Evolutionary conservation across 139 green algal genomes (phyloP).

Genomic region (Tetraselmis striata): DNA sequence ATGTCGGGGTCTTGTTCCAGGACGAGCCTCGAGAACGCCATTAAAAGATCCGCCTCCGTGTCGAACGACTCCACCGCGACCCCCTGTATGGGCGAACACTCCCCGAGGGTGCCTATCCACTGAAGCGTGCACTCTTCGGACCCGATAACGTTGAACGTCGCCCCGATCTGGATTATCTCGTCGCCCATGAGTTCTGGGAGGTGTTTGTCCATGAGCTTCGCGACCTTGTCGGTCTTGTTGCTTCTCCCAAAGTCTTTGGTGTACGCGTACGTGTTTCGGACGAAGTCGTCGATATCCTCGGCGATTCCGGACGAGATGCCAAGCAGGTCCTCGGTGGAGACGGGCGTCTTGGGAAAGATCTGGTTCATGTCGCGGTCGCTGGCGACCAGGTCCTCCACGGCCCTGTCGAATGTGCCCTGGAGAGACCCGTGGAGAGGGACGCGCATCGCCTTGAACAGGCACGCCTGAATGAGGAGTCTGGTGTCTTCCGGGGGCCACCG

Average conservation of each 20-base stretch:
- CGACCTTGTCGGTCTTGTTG: not conserved
- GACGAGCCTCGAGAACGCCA: not conserved
- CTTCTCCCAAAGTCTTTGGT: no score
- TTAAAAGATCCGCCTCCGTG: constrained; percentile 5
- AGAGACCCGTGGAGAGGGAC: constrained; percentile 1
- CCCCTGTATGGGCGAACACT: not conserved
- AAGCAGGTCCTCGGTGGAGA: no score
- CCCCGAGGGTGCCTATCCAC: constrained; percentile 10
- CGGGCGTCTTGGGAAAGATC: no score
- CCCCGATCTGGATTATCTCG: constrained; percentile 16
- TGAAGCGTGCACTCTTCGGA: no score
- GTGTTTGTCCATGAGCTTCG: not conserved
- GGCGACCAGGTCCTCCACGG: constrained; percentile 4
- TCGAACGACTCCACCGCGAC: not conserved
- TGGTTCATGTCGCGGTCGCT: not conserved
- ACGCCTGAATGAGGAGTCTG: no score
- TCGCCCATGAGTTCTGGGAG: constrained; percentile 10
- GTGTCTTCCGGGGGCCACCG: no score
- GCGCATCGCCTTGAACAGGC: no score
- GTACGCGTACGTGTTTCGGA: no score
- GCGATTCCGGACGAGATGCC: no score
- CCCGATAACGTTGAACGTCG: constrained; percentile 6
- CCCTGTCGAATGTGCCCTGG: not conserved
- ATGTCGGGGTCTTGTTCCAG: constrained; percentile 11
- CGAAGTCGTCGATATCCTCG: no score